Evolutionary conservation across 202 grass and related monocot species (phyloP).

Genomic region (Zoysia matrella): DNA sequence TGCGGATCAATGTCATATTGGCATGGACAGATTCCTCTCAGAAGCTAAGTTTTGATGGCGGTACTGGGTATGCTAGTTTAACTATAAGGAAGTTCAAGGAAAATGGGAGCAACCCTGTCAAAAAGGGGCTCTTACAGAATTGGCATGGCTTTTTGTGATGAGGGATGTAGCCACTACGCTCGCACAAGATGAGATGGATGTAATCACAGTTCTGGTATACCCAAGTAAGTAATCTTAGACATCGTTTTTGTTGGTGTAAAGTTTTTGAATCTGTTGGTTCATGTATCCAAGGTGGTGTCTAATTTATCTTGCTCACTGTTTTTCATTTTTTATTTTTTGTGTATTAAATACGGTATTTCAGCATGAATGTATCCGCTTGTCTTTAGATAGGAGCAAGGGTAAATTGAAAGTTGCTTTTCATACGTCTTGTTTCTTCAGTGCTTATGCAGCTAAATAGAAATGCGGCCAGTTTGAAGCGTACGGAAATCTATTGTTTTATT

Average conservation of each 20-base stretch:
- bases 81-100: neutral
- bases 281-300: slow-evolving; percentile 49
- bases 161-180: neutral
- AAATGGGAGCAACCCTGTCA: slow-evolving; percentile 3
- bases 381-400: slow-evolving; percentile 47
- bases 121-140: slow-evolving; percentile 34
- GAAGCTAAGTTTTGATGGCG: slow-evolving; percentile 12
- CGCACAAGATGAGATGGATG: neutral
- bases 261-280: neutral
- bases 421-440: slow-evolving; percentile 11
- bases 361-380: slow-evolving; percentile 24
- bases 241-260: slow-evolving; percentile 43
- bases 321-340: slow-evolving; percentile 47
- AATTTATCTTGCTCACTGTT: slow-evolving; percentile 46
- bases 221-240: slow-evolving; percentile 60
- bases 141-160: slow-evolving; percentile 12
- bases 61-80: neutral
- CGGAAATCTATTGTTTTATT: slow-evolving; percentile 32
- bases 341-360: slow-evolving; percentile 47
- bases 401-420: slow-evolving; percentile 34
- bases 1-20: slow-evolving; percentile 25
- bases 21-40: slow-evolving; percentile 15
- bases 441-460: slow-evolving; percentile 47
- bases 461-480: slow-evolving; percentile 45
- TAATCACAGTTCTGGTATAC: slow-evolving; percentile 10